These are phyloP conservation scores for Lasiosphaeria miniovina DNA, from an alignment of 495 filamentous ascomycete species.

Conservation along the genomic window DNA sequence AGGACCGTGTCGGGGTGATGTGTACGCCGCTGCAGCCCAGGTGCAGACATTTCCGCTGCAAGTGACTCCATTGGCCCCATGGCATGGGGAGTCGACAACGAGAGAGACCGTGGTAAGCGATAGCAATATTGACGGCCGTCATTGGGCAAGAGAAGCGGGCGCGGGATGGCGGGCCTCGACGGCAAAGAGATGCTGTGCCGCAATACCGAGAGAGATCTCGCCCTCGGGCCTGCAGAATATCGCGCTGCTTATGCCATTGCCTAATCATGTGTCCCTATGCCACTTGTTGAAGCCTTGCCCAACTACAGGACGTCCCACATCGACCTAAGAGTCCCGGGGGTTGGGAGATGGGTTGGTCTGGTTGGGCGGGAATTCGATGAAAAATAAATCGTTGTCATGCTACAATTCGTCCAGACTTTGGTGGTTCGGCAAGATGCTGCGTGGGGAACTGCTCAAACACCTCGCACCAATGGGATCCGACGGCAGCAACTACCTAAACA, in stretches of 20 bases:
- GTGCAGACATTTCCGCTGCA: constrained; percentile 12
- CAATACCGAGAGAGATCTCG: background rate
- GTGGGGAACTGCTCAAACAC: background rate
- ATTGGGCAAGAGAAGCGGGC: constrained; percentile 10
- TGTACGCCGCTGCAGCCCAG: constrained; percentile 7
- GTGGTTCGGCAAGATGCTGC: background rate
- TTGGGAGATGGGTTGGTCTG: constrained; percentile 19
- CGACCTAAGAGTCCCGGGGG: constrained; percentile 4
- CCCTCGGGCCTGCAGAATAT: constrained; percentile 20
- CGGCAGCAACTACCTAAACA: too few species aligned
- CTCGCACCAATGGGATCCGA: background rate
- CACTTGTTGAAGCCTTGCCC: constrained; percentile 20
- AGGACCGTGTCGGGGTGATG: constrained; percentile 9
- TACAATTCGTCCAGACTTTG: constrained; percentile 23
- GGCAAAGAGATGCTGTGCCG: too few species aligned
- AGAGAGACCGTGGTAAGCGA: constrained; percentile 7
- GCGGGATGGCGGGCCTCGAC: constrained; percentile 15
- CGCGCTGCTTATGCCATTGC: constrained; percentile 28
- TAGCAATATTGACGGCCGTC: constrained; percentile 12
- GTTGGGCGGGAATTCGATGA: constrained; percentile 26
- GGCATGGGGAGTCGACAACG: constrained; percentile 3
- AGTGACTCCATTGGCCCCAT: constrained; percentile 9
- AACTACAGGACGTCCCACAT: constrained; percentile 20
- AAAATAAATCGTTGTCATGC: constrained; percentile 21
- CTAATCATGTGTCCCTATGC: constrained; percentile 29